phyloP scores from a whole-genome alignment of 441 rosid genomes.

The Adansonia madagascariensis region DNA sequence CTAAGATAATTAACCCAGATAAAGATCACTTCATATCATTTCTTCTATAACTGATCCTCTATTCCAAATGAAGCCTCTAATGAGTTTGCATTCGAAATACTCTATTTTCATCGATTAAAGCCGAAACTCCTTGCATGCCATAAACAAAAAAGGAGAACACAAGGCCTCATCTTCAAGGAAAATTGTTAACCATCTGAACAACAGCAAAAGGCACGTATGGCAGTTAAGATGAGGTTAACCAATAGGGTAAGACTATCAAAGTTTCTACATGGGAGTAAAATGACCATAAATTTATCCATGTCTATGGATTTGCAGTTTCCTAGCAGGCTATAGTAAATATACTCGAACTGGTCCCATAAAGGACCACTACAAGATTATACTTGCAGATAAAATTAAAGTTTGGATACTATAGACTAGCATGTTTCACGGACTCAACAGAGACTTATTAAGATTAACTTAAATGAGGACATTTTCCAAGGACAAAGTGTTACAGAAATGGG shows the following conservation, averaged over 20 bases:
- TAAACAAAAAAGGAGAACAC: background rate
- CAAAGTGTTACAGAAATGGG: background rate
- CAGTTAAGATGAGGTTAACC: background rate
- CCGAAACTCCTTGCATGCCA: background rate
- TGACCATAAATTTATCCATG: background rate
- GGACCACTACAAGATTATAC: background rate
- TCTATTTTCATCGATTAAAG: background rate
- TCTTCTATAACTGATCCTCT: background rate
- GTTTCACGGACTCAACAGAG: background rate
- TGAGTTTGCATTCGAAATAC: background rate
- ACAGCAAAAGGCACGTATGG: background rate
- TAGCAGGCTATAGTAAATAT: background rate
- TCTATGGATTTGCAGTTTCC: background rate
- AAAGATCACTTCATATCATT: background rate
- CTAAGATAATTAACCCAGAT: background rate
- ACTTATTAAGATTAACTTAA: background rate
- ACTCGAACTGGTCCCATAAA: background rate
- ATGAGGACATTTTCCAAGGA: background rate
- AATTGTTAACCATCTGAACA: background rate
- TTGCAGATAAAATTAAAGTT: background rate
- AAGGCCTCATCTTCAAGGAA: background rate
- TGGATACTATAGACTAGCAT: background rate
- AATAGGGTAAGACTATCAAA: background rate
- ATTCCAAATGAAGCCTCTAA: background rate
- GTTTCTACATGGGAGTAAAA: conserved; percentile 4